Percentiles rank a stretch among this genome's conserved stretches.
These are phyloP conservation scores for Amaranthus hypochondriacus DNA, from an alignment of 148 eudicot species.

Conservation along the genomic window DNA sequence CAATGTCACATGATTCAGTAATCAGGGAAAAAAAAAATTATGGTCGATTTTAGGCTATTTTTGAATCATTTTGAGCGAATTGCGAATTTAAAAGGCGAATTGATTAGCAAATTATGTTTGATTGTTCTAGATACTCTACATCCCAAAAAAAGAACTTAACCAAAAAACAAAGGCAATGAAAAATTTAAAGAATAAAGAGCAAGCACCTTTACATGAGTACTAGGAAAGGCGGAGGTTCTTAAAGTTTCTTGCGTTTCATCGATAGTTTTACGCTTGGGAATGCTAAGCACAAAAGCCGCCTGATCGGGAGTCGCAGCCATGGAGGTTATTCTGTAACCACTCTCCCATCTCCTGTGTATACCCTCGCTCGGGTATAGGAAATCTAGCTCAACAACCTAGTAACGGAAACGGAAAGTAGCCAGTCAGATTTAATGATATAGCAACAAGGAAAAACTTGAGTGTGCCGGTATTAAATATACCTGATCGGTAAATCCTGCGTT, in stretches of 20 bases:
- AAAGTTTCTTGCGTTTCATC: constrained; percentile 94
- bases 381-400: constrained; percentile 88
- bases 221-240: constrained; percentile 88
- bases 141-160: no score
- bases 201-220: constrained; percentile 86
- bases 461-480: constrained; percentile 31
- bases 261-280: constrained; percentile 73
- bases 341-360: constrained; percentile 89
- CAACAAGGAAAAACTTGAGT: neutral
- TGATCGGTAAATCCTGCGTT: constrained; percentile 86
- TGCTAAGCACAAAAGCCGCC: constrained; percentile 83
- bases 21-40: no score
- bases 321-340: constrained; percentile 78
- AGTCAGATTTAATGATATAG: neutral
- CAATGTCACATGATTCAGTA: no score
- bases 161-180: neutral
- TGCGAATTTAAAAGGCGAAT: no score
- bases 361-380: constrained; percentile 93
- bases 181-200: neutral
- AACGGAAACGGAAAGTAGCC: neutral
- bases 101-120: no score
- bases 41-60: no score
- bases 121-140: no score
- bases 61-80: no score
- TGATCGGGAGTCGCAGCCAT: constrained; percentile 95